Evolutionary conservation across 129 eudicot genomes (phyloP), one percentile per base, ranked within the genome.

Genomic region (Glebionis coronaria): DNA sequence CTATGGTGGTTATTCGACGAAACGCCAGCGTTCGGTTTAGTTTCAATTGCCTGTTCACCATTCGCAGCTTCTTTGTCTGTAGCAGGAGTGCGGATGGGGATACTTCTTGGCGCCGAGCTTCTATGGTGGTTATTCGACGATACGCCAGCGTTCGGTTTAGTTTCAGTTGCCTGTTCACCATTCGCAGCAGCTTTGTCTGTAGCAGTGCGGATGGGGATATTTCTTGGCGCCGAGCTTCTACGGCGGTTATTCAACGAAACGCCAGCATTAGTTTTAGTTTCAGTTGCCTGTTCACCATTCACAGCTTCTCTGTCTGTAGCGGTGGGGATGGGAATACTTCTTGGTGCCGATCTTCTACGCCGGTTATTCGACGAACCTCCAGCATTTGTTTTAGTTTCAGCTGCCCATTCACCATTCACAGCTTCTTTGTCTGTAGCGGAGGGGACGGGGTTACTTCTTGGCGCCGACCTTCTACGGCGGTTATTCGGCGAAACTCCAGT

Each of bases 101-200:
- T 78, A 78, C 65, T 78, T 76, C 86, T 86, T 23, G 67, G 50
- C 15, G 80, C 76, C 7, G 72, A 60, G 44, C 80, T 76, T 63
- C 79, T 76, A 56, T 27, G 76, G 28, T 68, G 74, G 5, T 80
- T 42, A 69, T 78, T 63, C 19, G 71, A 70, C 58, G 81, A 69
- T 62, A 73, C 59, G 61, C 78, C 65, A 7, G 68, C 13, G 23
- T 63, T 75, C 4, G 76, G 27, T 74, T 71, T 73, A n/a, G 76
- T 40, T 66, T 57, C 50, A 0, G 69, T 68, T 61, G 53, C 35
- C 49, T 60, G 69, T 75, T 58, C 79, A 18, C 63, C 21, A 2
- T 15, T 19, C 15, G 49, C n/a, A 31, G 71, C 50, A 0, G 1
- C 25, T 23, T 23, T 23, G 52, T 73, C 65, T 9, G 47, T n/a